Base-by-base conservation (phyloP, 192 early-diverging fungal genomes). In the Coemansia sp. region DNA sequence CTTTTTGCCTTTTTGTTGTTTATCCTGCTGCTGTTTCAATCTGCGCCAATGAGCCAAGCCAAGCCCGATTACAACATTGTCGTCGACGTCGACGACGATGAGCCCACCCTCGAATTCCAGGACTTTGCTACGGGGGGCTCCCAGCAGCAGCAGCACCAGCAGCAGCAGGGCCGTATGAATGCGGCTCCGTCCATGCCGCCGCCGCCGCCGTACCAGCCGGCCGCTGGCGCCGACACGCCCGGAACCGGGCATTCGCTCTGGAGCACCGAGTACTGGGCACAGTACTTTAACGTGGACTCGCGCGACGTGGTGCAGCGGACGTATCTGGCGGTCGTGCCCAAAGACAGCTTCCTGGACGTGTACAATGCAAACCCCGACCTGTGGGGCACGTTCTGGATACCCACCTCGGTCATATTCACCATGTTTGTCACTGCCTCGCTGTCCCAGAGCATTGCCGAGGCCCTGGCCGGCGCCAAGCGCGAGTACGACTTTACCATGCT, bases 331-430 rank as follows among this genome's bases (percentile, higher is more conserved):
- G 61, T 89, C 31, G 74, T 82, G 20, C 86, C 90, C 17, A 81
- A 80, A 48, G 84, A 82, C 47, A 79, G 80, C 60, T 97, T 96
- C 66, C 60, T 85, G 30, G 86, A 91, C 16, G 80, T 85, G 4
- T 74, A 97, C 47, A 75, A 80, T 22, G 54, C 71, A 11, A 92
- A 94, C 52, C 94, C 93, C 0, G 96, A 99, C 67, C 79, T 99
- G 30, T 99, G 93, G 76, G 96, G 96, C 14, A 95, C 96, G 0
- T 95, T 98, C 64, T 99, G 96, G 96, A 90, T 99, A 35, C 71
- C 93, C 7, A 97, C 93, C 0, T 94, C 93, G 2, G 90, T 95
- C n/a, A 85, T 99, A 19, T 94, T 99, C 45, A 52, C 80, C n/a
- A 80, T 98, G 30, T 99, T 96, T 80, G 89, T 94, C 28, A 87